Evolutionary conservation across 208 protist species (phyloP).

Genomic region (Trypanosomatidae sp.): DNA sequence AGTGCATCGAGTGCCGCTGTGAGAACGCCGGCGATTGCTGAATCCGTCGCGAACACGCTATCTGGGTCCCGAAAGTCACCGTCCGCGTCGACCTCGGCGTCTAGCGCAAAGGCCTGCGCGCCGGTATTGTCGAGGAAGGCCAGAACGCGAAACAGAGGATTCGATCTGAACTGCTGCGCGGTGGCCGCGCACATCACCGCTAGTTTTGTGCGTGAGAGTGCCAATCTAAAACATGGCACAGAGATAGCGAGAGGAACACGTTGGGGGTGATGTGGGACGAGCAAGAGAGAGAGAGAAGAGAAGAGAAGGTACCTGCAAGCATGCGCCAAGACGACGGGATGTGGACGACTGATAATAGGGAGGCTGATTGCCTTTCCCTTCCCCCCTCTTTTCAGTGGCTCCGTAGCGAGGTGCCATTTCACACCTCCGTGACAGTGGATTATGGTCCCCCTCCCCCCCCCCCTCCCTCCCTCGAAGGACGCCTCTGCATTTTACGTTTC

Average conservation of each 20-base stretch:
- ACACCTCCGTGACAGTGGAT: neutral
- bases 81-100: conserved; percentile 22
- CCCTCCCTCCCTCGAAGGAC: neutral
- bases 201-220: neutral
- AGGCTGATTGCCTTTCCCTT: neutral
- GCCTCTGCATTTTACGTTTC: neutral
- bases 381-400: neutral
- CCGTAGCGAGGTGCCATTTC: neutral
- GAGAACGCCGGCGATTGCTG: conserved; percentile 50
- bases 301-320: neutral
- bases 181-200: conserved; percentile 9
- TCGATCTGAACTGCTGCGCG: conserved; percentile 38
- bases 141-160: conserved; percentile 76
- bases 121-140: conserved; percentile 85
- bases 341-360: neutral
- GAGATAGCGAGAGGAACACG: neutral
- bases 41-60: conserved; percentile 33
- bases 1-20: conserved; percentile 40
- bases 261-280: neutral
- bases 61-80: conserved; percentile 47
- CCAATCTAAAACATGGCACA: neutral
- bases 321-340: neutral
- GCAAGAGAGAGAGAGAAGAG: neutral
- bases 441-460: neutral
- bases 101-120: conserved; percentile 58